phyloP scores from a whole-genome alignment of 139 green algal genomes.

The Dunaliella primolecta region DNA sequence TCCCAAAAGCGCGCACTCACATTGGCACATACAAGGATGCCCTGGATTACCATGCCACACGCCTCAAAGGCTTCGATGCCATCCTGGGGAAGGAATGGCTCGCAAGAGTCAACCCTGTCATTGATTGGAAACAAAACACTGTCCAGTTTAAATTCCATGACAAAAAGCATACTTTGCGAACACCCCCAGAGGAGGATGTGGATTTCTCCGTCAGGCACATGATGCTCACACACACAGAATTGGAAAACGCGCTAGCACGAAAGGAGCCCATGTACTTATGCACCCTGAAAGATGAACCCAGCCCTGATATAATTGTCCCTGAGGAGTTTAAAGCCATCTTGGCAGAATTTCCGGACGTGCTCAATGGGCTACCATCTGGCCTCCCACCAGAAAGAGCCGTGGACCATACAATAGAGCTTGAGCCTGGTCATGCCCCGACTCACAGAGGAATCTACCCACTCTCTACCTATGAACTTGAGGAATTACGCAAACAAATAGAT shows the following conservation, averaged over 20 bases:
- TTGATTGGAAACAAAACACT: not conserved
- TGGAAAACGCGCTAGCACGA: not conserved
- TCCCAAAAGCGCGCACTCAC: not conserved
- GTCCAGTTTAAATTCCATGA: not conserved
- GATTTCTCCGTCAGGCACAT: not conserved
- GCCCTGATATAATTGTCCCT: too few relatives aligned
- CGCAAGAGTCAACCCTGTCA: not conserved
- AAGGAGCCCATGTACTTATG: not conserved
- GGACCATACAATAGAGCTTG: constrained; percentile 12
- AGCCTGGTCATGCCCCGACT: constrained; percentile 7
- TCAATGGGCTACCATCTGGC: not conserved
- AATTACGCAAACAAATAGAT: constrained; percentile 44
- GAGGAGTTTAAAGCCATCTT: constrained; percentile 12
- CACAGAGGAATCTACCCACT: constrained; percentile 10
- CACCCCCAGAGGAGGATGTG: not conserved
- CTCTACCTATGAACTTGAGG: constrained; percentile 32
- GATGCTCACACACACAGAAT: not conserved
- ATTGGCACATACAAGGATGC: not conserved
- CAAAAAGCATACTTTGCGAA: not conserved
- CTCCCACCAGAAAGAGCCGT: constrained; percentile 14
- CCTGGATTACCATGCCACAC: not conserved
- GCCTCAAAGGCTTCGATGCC: not conserved
- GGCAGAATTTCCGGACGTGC: not conserved
- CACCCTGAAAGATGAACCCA: not conserved
- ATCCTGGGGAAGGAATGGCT: constrained; percentile 9